Evolutionary conservation across 257 asterid genomes (phyloP).

Genomic region (Striga asiatica): DNA sequence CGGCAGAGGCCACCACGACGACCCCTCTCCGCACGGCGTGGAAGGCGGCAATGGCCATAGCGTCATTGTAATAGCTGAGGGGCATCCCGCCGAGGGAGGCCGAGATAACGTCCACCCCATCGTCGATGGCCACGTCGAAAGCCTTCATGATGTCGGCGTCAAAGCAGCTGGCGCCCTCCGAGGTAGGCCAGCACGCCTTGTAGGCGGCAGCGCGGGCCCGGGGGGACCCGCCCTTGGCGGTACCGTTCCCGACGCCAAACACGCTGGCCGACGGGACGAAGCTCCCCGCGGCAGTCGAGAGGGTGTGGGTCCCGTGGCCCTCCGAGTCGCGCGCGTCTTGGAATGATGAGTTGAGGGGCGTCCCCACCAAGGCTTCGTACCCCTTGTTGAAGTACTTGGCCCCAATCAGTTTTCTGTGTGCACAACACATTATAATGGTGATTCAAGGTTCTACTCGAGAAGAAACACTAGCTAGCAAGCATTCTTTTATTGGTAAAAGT

Average conservation of each 20-base stretch:
- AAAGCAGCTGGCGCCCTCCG: slow-evolving; percentile 20
- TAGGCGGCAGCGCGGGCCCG: slow-evolving; percentile 58
- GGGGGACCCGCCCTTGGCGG: slow-evolving; percentile 79
- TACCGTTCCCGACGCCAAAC: slow-evolving; percentile 42
- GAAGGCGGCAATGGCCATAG: slow-evolving; percentile 40
- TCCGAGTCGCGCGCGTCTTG: slow-evolving; percentile 27
- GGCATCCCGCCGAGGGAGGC: slow-evolving; percentile 43
- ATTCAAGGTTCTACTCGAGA: not conserved
- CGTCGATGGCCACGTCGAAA: slow-evolving; percentile 50
- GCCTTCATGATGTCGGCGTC: slow-evolving; percentile 49
- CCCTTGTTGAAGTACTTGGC: slow-evolving; percentile 56
- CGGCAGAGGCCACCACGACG: slow-evolving; percentile 48
- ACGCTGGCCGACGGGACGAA: slow-evolving; percentile 50
- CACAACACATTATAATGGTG: too few species aligned
- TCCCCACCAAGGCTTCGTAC: slow-evolving; percentile 12
- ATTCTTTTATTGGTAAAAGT: not conserved
- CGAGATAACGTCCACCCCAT: slow-evolving; percentile 67
- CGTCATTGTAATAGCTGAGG: slow-evolving; percentile 15
- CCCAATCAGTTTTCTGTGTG: slow-evolving; percentile 1
- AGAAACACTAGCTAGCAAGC: not conserved
- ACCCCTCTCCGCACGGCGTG: slow-evolving; percentile 51
- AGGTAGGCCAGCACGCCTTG: slow-evolving; percentile 44
- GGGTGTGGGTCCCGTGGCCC: slow-evolving; percentile 76
- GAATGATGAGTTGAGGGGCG: not conserved
- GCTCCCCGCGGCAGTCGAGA: slow-evolving; percentile 79